Percentiles rank a stretch among this genome's conserved stretches.
These are phyloP conservation scores for Mollisiaceae sp. DNA, from an alignment of 2,329 filamentous ascomycete species.

Conservation along the genomic window DNA sequence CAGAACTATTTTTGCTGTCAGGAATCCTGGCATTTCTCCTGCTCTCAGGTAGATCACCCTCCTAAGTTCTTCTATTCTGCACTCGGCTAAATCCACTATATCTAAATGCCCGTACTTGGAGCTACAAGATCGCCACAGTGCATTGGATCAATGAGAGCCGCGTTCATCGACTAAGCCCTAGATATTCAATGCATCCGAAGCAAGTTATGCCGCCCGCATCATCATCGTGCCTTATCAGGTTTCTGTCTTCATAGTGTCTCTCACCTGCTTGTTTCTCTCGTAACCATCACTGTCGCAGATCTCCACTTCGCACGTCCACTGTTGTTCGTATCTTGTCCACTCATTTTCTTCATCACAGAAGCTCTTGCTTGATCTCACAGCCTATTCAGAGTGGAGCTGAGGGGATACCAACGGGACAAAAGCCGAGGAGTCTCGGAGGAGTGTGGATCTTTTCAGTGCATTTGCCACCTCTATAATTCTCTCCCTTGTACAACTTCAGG, in stretches of 20 bases:
- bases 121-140: background rate
- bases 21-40: background rate
- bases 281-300: conserved; percentile 10
- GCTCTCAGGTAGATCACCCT: background rate
- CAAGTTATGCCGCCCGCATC: background rate
- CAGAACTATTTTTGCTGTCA: background rate
- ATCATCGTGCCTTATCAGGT: background rate
- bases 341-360: background rate
- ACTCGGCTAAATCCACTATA: background rate
- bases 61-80: background rate
- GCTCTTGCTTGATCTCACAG: background rate
- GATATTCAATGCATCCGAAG: background rate
- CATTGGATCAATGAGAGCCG: background rate
- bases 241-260: background rate
- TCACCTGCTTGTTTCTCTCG: background rate
- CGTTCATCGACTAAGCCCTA: conserved; percentile 6
- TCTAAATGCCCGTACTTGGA: background rate
- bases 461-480: conserved; percentile 3
- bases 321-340: background rate
- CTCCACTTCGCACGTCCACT: conserved; percentile 6
- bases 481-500: background rate
- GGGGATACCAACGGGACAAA: background rate
- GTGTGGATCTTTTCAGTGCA: background rate
- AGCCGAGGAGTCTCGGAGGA: background rate
- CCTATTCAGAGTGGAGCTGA: background rate